Evolutionary conservation across 495 filamentous ascomycete genomes (phyloP).

Genomic region (Trichoderma parareesei): DNA sequence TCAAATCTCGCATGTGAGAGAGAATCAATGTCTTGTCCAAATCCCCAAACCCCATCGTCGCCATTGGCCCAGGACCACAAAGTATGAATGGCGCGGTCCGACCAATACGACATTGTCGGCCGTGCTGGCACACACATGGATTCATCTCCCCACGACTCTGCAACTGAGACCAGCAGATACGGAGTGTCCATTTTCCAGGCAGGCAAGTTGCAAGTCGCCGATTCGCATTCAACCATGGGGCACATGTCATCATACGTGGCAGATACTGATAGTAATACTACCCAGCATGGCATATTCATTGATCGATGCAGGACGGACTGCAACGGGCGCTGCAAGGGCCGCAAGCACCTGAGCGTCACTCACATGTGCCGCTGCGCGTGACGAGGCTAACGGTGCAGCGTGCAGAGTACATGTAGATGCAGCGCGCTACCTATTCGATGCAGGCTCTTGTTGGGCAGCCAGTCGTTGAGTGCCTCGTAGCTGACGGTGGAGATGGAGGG

Average conservation of each 20-base stretch:
- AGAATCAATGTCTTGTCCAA: background rate
- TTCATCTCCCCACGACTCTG: background rate
- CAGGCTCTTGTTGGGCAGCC: background rate
- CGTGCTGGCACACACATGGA: background rate
- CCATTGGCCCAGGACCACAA: background rate
- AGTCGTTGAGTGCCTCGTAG: constrained; percentile 8
- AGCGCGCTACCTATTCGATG: background rate
- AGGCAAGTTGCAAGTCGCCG: too few species aligned
- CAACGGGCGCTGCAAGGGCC: background rate
- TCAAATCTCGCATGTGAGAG: background rate
- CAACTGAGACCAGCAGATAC: background rate
- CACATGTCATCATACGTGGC: too few species aligned
- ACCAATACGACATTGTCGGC: background rate
- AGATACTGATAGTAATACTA: background rate
- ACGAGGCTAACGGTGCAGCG: background rate
- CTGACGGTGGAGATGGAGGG: constrained; percentile 3
- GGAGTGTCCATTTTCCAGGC: too few species aligned
- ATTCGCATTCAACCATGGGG: too few species aligned
- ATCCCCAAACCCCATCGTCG: background rate
- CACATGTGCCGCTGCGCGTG: constrained; percentile 1
- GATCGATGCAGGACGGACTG: background rate
- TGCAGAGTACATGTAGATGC: background rate
- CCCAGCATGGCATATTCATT: background rate
- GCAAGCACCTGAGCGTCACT: constrained; percentile 3
- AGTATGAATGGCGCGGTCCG: too few species aligned